Evolutionary conservation across 768 basidiomycete species (phyloP).

Genomic region (Trametes elegans): DNA sequence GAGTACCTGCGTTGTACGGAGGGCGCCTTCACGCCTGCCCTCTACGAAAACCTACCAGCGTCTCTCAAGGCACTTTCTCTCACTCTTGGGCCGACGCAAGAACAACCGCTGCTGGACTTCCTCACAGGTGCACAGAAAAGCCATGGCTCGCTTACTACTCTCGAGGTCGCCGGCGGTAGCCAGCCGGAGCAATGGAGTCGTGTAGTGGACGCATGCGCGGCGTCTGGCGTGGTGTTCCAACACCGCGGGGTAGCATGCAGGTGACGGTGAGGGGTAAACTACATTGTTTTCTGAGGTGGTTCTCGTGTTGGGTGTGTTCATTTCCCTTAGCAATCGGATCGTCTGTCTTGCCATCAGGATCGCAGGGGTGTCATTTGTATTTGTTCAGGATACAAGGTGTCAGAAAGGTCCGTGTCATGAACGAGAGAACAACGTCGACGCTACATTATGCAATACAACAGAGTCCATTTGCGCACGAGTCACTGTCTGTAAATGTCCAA

Average conservation of each 20-base stretch:
- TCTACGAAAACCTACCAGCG: not conserved
- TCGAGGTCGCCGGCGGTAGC: not conserved
- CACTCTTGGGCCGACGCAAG: not conserved
- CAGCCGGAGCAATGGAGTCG: not conserved
- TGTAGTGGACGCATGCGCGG: not conserved
- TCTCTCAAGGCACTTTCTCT: not conserved
- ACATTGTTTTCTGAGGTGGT: not conserved
- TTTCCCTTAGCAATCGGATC: no score
- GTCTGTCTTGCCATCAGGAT: no score
- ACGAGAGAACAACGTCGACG: no score
- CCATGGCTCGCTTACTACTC: not conserved
- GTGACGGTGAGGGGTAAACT: no score
- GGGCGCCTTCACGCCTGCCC: not conserved
- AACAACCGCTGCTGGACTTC: not conserved
- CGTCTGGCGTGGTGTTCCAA: not conserved
- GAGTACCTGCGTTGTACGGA: not conserved
- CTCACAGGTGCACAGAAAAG: not conserved
- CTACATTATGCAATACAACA: not conserved
- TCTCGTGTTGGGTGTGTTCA: not conserved
- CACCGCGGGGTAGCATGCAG: not conserved
- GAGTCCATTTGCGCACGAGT: conserved; percentile 8
- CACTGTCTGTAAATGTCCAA: no score
- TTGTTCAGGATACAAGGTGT: not conserved
- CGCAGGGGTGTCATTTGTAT: not conserved
- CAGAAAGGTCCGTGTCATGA: not conserved